These are phyloP conservation scores for Boletus rubescentipes DNA, from an alignment of 768 basidiomycete genomes.

Conservation along the genomic window DNA sequence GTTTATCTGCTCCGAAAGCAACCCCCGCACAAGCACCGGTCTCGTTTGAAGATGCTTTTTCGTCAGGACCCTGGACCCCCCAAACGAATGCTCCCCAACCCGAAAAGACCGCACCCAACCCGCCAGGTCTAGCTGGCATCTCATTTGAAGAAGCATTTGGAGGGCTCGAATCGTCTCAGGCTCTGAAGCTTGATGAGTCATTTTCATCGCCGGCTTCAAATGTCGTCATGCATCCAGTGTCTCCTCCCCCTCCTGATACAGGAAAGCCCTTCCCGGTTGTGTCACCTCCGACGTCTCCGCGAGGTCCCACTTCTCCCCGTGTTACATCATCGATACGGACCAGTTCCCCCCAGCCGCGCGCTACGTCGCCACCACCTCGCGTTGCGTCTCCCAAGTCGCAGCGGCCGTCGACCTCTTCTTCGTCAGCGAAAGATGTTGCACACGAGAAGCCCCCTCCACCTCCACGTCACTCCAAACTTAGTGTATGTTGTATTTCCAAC, in stretches of 20 bases:
- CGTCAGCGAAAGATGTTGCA: slow-evolving; percentile 43
- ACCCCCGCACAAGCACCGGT: slow-evolving; percentile 24
- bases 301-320: slow-evolving; percentile 31
- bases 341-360: slow-evolving; percentile 43
- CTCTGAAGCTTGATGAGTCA: slow-evolving; percentile 40
- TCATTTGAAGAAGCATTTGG: slow-evolving; percentile 61
- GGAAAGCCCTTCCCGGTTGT: slow-evolving; percentile 38
- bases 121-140: slow-evolving; percentile 20
- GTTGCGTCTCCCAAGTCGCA: slow-evolving; percentile 51
- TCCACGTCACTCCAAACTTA: slow-evolving; percentile 69
- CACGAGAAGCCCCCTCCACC: slow-evolving; percentile 57
- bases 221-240: slow-evolving; percentile 23
- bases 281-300: slow-evolving; percentile 43
- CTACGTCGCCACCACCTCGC: slow-evolving; percentile 51
- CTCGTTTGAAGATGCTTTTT: slow-evolving; percentile 51
- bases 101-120: slow-evolving; percentile 15
- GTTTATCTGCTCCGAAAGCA: slow-evolving; percentile 7
- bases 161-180: slow-evolving; percentile 39
- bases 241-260: slow-evolving; percentile 16
- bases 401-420: slow-evolving; percentile 59
- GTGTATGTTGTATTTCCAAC: slow-evolving; percentile 48
- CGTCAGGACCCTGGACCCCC: slow-evolving; percentile 23
- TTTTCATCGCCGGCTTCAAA: slow-evolving; percentile 38
- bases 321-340: slow-evolving; percentile 31
- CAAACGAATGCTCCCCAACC: slow-evolving; percentile 8